Conservation (phyloP, 2,329 filamentous ascomycete genomes). For the Fusarium miscanthi region DNA sequence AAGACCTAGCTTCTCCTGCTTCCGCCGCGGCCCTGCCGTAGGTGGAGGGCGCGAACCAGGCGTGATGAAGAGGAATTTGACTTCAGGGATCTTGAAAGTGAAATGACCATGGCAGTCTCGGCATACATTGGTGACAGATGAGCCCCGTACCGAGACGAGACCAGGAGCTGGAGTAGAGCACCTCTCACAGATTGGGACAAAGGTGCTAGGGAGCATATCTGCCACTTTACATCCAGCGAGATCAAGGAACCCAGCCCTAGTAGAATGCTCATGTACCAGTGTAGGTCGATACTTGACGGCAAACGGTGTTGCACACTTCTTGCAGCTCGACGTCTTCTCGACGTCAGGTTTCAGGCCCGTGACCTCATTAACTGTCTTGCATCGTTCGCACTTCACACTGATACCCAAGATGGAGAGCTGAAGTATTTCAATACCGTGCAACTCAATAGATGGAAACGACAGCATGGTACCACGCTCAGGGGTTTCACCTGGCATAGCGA, state of each 20-base stretch:
- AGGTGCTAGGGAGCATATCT: slow-evolving; percentile 83
- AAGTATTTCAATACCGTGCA: slow-evolving; percentile 81
- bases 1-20: slow-evolving; percentile 66
- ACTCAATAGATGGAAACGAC: slow-evolving; percentile 80
- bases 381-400: slow-evolving; percentile 81
- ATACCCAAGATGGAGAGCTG: slow-evolving; percentile 75
- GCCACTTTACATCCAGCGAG: slow-evolving; percentile 77
- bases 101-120: slow-evolving; percentile 83
- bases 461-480: slow-evolving; percentile 78
- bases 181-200: slow-evolving; percentile 79
- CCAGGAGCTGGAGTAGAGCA: slow-evolving; percentile 79
- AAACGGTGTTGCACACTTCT: slow-evolving; percentile 67
- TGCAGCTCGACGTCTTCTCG: slow-evolving; percentile 65
- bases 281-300: slow-evolving; percentile 71
- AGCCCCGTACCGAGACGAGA: slow-evolving; percentile 78
- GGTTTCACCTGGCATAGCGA: slow-evolving; percentile 40
- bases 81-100: slow-evolving; percentile 80
- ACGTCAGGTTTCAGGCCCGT: slow-evolving; percentile 69
- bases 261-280: slow-evolving; percentile 77
- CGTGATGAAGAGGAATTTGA: slow-evolving; percentile 80
- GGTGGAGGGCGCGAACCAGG: slow-evolving; percentile 59
- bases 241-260: slow-evolving; percentile 83
- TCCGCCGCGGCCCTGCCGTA: slow-evolving; percentile 55
- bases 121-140: slow-evolving; percentile 79
- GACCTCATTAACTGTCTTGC: slow-evolving; percentile 78